Base-by-base conservation (phyloP, 164 flowering plant species). In the Berberis vulgaris region DNA sequence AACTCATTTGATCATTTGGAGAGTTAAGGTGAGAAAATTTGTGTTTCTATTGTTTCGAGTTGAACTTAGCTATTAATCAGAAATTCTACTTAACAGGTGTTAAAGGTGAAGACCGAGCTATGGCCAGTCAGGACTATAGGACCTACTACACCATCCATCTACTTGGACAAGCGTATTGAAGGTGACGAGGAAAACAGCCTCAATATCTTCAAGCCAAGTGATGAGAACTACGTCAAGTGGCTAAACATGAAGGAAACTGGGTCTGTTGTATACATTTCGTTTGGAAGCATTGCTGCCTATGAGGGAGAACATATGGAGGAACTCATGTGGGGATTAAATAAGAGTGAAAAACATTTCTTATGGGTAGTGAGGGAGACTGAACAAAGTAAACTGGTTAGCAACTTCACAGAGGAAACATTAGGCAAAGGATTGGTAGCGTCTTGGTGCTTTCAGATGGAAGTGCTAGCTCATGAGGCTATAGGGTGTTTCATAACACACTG, bases 61-160 rank as follows among this genome's bases (percentile, higher is more conserved):
- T 39, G 7, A 41, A 47, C 11, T 42, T 26, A 9, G 52, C 9
- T 63, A 0, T 41, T 9, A 13, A 10, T 45, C 7, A 41, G 6
- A 8, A 42, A 63, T 40, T 41, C 38, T 42, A 6, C 26, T 26
- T 26, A 42, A n/a, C 10, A 74, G 77, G 74, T 45, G 6, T n/a
- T 65, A 42, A 54, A 53, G 9, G 58, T 63, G 69, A 59, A 67
- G 61, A 41, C 56, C 2, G 61, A 59, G 5, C 43, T 10, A 0
- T 65, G 61, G 72, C 68, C 57, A 6, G 40, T 68, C 2, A 67
- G 58, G 50, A 62, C 67, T 7, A 71, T 76, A 0, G 85, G 85
- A 43, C 84, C 84, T 43, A 75, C 77, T 12, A 1, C 77, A 4
- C 83, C 83, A 43, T 71, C 79, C 1, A 46, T 64, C 49, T 76